A percentile compares a stretch with the other conserved stretches of the same genome.
Evolutionary conservation across 2,329 filamentous ascomycete genomes (phyloP).

Genomic region (Colletotrichum sp.): DNA sequence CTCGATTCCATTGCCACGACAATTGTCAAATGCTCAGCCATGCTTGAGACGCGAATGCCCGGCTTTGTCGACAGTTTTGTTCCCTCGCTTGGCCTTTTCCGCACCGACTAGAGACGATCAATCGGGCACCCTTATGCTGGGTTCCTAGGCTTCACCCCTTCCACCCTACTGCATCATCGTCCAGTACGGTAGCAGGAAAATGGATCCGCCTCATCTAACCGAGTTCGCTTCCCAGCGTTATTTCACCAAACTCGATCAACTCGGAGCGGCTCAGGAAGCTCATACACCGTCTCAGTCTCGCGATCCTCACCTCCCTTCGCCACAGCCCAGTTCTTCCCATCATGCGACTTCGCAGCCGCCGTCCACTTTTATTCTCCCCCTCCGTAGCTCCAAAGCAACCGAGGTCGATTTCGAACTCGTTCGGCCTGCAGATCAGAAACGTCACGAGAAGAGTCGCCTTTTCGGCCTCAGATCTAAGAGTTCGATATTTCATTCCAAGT

Average conservation of each 20-base stretch:
- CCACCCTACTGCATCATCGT: constrained; percentile 23
- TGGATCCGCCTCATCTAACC: constrained; percentile 67
- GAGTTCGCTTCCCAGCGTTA: constrained; percentile 71
- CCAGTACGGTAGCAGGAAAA: constrained; percentile 34
- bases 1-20: not conserved
- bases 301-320: constrained; percentile 15
- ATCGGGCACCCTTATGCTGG: constrained; percentile 10
- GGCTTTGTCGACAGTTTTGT: constrained; percentile 25
- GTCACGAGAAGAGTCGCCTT: constrained; percentile 41
- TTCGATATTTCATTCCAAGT: constrained; percentile 31
- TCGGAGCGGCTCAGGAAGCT: constrained; percentile 30
- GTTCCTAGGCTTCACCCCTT: constrained; percentile 5
- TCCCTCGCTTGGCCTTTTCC: not conserved
- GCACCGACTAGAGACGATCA: constrained; percentile 1
- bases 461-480: constrained; percentile 44
- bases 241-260: constrained; percentile 64
- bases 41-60: constrained; percentile 31
- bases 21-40: constrained; percentile 32
- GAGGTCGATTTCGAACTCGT: constrained; percentile 31
- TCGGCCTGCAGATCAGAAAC: constrained; percentile 37
- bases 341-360: constrained; percentile 23
- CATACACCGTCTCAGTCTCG: not conserved
- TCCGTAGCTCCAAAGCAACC: constrained; percentile 42
- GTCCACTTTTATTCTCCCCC: constrained; percentile 54
- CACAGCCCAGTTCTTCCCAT: constrained; percentile 22